Base-by-base conservation (phyloP, 148 eudicot species). In the Agrostemma githago region DNA sequence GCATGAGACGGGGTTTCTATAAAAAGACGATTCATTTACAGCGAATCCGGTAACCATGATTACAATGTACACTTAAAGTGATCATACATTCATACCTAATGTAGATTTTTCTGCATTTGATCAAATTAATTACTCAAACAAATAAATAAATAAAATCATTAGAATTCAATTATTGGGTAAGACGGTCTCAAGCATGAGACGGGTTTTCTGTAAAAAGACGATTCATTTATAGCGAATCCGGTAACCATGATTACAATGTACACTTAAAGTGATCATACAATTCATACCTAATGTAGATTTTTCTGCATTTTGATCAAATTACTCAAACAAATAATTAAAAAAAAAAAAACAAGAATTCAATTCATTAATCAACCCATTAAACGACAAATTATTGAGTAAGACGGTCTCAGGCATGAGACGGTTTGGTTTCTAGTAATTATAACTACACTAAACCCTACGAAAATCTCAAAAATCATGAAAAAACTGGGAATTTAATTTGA, bases 291-390 rank as follows among this genome's bases (percentile, higher is more conserved):
- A 62, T 26, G 16, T 62, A 62, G 41, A 34, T 34, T 34, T 62
- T 62, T 34, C 66, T 11, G 37, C 40, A 62, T n/a, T 62, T 62
- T 62, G 12, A 63, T 63, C 44, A 64, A 64, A 64, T 37, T 64
- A 51, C 56, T 10, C 15, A 51, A 51, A 51, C 56, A 51, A 51
- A 9, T 12, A 2, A 38, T 16, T 2, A 38, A 63, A 64, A 62
- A 7, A 0, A 0, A n/a, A n/a, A 26, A 26, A 26, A 26, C 34
- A 26, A 43, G 14, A 41, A 43, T 43, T n/a, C 71, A 41, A 43
- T 43, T 67, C 54, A 43, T 6, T 10, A 67, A 43, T 42, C 0
- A 7, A 67, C 19, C 3, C 20, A 15, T 3, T 21, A 6, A 43
- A 67, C 54, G 19, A 60, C 26, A 60, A 61, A 21, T 20, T 19